These are phyloP conservation scores for Lentinula detonsa DNA, from an alignment of 768 basidiomycete genomes.

Conservation along the genomic window DNA sequence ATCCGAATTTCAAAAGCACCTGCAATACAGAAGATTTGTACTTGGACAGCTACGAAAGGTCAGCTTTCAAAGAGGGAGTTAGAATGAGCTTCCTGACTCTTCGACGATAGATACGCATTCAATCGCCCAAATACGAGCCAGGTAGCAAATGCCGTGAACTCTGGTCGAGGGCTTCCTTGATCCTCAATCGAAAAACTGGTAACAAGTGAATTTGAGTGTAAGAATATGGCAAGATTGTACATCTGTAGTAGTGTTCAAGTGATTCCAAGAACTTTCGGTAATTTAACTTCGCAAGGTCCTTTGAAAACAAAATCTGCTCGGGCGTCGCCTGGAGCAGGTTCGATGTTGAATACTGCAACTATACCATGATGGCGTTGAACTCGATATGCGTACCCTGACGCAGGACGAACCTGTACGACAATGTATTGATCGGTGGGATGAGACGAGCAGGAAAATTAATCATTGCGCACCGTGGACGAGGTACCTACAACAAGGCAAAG, in stretches of 20 bases:
- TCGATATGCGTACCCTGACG: slow-evolving; percentile 24
- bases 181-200: neutral
- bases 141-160: slow-evolving; percentile 70
- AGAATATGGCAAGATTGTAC: neutral
- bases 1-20: slow-evolving; percentile 61
- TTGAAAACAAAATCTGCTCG: slow-evolving; percentile 47
- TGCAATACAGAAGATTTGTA: slow-evolving; percentile 66
- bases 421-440: neutral
- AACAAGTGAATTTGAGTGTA: too few relatives aligned
- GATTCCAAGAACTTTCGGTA: neutral
- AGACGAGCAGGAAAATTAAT: neutral
- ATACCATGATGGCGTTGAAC: slow-evolving; percentile 29
- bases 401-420: slow-evolving; percentile 25
- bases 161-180: slow-evolving; percentile 59
- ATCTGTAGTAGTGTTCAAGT: neutral
- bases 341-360: slow-evolving; percentile 34
- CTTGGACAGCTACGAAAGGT: slow-evolving; percentile 69
- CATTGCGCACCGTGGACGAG: slow-evolving; percentile 34
- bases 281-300: slow-evolving; percentile 30
- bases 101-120: slow-evolving; percentile 54
- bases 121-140: slow-evolving; percentile 76
- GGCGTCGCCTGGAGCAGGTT: slow-evolving; percentile 25
- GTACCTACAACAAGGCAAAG: slow-evolving; percentile 51
- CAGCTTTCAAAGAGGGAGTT: slow-evolving; percentile 9
- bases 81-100: neutral